Percentiles rank a stretch among this genome's conserved stretches.
Evolutionary conservation across 208 protist species (phyloP).

Genomic region (Naegleria fowleri): DNA sequence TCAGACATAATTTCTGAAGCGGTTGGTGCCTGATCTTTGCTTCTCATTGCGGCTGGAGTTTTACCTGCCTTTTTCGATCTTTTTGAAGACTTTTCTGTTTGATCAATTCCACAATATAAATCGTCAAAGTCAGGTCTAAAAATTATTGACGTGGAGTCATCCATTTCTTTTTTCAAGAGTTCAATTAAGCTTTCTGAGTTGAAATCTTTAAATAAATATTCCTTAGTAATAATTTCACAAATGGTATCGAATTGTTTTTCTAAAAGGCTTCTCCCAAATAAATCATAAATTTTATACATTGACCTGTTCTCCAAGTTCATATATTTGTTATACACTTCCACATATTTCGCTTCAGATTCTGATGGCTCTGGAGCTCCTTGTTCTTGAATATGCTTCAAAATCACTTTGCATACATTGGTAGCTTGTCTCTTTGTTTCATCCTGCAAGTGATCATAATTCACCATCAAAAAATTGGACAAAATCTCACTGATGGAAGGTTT

Average conservation of each 20-base stretch:
- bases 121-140: slow-evolving; percentile 3
- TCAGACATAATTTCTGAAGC: not conserved
- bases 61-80: not conserved
- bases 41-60: not conserved
- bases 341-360: not conserved
- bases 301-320: not conserved
- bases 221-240: not conserved
- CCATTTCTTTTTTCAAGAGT: not conserved
- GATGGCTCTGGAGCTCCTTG: not conserved
- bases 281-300: not conserved
- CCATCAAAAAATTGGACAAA: not conserved
- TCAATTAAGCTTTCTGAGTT: not conserved
- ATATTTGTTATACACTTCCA: not conserved
- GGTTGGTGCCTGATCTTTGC: not conserved
- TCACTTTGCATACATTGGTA: not conserved
- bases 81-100: not conserved
- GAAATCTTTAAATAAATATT: not conserved
- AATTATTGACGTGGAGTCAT: not conserved
- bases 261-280: not conserved
- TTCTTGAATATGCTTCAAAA: not conserved
- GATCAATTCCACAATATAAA: not conserved
- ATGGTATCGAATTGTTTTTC: not conserved
- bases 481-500: not conserved
- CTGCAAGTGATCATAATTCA: not conserved
- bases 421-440: not conserved